Evolutionary conservation across 2,329 filamentous ascomycete species (phyloP).

Genomic region (Microdochium paspali): DNA sequence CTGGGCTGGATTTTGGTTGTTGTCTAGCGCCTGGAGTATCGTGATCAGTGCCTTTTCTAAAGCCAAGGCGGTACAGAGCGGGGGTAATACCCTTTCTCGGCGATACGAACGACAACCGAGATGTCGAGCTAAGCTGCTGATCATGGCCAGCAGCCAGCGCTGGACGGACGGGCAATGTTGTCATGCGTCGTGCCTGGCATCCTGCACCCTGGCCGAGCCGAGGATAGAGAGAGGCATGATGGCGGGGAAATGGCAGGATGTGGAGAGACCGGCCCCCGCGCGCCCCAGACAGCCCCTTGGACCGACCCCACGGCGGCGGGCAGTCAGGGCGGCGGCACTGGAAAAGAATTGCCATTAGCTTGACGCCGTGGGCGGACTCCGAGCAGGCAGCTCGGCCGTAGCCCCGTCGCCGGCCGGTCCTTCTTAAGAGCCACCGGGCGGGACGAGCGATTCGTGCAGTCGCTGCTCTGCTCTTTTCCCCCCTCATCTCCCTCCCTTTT

Average conservation of each 20-base stretch:
- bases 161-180: too few relatives aligned
- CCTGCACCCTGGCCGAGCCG: not conserved
- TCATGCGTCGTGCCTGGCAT: too few relatives aligned
- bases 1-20: too few relatives aligned
- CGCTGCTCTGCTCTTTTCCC: not conserved
- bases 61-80: too few relatives aligned
- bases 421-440: not conserved
- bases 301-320: too few relatives aligned
- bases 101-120: too few relatives aligned
- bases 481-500: not conserved
- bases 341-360: not conserved
- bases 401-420: not conserved
- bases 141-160: too few relatives aligned
- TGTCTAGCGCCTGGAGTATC: too few relatives aligned
- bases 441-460: not conserved
- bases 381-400: not conserved
- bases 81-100: too few relatives aligned
- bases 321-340: too few relatives aligned
- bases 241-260: not conserved
- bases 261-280: not conserved
- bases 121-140: too few relatives aligned
- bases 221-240: not conserved
- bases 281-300: not conserved
- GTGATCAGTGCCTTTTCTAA: too few relatives aligned
- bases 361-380: not conserved